These are phyloP conservation scores for Tetraselmis chui DNA, from an alignment of 139 green algal species.

Conservation along the genomic window DNA sequence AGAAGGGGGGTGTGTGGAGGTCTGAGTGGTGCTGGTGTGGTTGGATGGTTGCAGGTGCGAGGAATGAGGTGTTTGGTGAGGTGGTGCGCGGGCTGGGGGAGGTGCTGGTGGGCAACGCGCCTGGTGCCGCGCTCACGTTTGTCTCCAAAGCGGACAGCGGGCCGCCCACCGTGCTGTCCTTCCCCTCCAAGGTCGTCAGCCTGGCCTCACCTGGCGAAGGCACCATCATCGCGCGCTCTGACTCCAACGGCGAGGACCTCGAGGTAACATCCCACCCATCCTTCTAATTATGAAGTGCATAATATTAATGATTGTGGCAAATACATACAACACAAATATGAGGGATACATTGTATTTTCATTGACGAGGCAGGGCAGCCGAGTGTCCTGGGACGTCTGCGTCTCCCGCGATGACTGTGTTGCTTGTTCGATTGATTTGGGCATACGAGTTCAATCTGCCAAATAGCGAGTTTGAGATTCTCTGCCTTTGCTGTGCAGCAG, in stretches of 20 bases:
- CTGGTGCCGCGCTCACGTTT: constrained; percentile 65
- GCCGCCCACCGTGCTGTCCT: constrained; percentile 20
- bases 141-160: constrained; percentile 1
- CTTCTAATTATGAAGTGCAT: too few relatives aligned
- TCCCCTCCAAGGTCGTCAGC: constrained; percentile 65
- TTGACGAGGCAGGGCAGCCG: too few relatives aligned
- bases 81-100: constrained; percentile 80
- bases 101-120: constrained; percentile 73
- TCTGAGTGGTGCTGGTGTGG: background rate
- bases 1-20: too few relatives aligned
- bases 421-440: too few relatives aligned
- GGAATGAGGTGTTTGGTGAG: constrained; percentile 62
- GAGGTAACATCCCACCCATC: constrained; percentile 24
- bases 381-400: too few relatives aligned
- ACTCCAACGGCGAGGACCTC: constrained; percentile 92
- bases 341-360: too few relatives aligned
- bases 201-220: constrained; percentile 27
- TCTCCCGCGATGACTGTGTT: too few relatives aligned
- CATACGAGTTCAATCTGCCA: too few relatives aligned
- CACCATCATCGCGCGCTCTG: constrained; percentile 67
- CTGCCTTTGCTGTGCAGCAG: too few relatives aligned
- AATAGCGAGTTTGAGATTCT: too few relatives aligned
- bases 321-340: too few relatives aligned
- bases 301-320: too few relatives aligned
- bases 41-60: background rate